Conservation (phyloP, 805 yeast species). For the Saturnispora besseyi region DNA sequence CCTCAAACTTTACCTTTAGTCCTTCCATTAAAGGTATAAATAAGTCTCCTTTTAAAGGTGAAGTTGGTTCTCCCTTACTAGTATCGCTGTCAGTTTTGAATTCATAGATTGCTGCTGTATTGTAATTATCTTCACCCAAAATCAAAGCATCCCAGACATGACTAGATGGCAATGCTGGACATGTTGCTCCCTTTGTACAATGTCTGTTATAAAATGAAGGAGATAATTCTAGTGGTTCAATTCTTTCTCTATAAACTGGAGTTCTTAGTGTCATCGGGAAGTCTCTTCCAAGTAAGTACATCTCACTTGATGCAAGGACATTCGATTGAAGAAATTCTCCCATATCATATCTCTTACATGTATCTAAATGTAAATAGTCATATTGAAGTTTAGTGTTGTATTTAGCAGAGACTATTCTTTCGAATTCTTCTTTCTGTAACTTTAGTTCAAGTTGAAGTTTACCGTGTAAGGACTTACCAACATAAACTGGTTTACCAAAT, state of each 20-base stretch:
- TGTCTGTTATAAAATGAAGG: constrained; percentile 27
- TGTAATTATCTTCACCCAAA: constrained; percentile 1
- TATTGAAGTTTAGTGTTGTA: not conserved
- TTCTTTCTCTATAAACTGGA: constrained; percentile 30
- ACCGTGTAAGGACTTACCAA: not conserved
- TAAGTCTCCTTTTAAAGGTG: constrained; percentile 21
- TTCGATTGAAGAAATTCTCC: constrained; percentile 23
- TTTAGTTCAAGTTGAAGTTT: not conserved
- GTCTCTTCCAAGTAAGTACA: constrained; percentile 38
- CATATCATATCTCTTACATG: constrained; percentile 8
- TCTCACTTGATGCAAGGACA: constrained; percentile 29
- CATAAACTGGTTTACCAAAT: not conserved
- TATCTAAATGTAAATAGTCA: constrained; percentile 18
- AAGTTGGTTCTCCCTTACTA: not conserved
- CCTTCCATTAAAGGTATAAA: constrained; percentile 36
- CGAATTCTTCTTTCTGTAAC: not conserved
- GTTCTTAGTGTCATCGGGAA: constrained; percentile 33
- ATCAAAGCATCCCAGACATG: constrained; percentile 12
- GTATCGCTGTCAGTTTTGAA: not conserved
- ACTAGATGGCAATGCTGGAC: constrained; percentile 4
- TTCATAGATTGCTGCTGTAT: constrained; percentile 3
- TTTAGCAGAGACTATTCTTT: not conserved
- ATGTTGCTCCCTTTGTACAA: constrained; percentile 5
- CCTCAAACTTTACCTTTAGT: constrained; percentile 39
- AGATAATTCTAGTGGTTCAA: constrained; percentile 22